Evolutionary conservation across 2,329 filamentous ascomycete species (phyloP).

Genomic region (Aspergillus quadrilineatus): DNA sequence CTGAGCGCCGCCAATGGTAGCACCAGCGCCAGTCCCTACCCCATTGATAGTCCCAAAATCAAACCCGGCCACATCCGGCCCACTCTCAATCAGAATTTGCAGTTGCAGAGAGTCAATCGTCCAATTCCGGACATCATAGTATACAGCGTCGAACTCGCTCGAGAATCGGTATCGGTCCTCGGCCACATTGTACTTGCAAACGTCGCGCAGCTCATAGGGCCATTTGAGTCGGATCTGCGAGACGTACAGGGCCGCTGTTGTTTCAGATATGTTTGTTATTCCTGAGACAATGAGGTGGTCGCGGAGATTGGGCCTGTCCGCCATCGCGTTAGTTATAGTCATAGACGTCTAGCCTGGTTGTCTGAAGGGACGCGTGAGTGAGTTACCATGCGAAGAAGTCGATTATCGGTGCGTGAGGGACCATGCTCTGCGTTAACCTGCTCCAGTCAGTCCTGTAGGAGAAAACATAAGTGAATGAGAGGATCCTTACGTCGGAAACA

Average conservation of each 20-base stretch:
- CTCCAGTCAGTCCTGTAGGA: background rate
- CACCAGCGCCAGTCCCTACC: too few species aligned
- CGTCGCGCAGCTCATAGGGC: constrained; percentile 15
- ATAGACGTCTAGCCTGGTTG: too few species aligned
- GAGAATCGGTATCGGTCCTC: constrained; percentile 12
- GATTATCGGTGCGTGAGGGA: constrained; percentile 11
- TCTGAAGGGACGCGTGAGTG: background rate
- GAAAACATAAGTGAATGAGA: background rate
- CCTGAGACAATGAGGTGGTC: constrained; percentile 12
- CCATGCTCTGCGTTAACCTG: constrained; percentile 10
- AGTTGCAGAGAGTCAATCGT: background rate
- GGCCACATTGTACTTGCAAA: constrained; percentile 10
- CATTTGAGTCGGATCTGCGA: constrained; percentile 11
- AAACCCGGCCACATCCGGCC: constrained; percentile 1
- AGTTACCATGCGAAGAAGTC: constrained; percentile 17
- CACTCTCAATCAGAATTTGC: constrained; percentile 8
- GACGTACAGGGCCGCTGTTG: constrained; percentile 8
- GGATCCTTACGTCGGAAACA: constrained; percentile 13
- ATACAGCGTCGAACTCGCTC: constrained; percentile 7
- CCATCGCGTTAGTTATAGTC: too few species aligned
- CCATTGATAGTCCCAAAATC: background rate
- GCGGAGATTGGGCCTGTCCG: constrained; percentile 11
- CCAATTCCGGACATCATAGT: constrained; percentile 12
- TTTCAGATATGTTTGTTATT: constrained; percentile 6
- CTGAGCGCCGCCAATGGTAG: too few species aligned